Evolutionary conservation across 805 yeast species (phyloP).

Genomic region (Yamadazyma laniorum): DNA sequence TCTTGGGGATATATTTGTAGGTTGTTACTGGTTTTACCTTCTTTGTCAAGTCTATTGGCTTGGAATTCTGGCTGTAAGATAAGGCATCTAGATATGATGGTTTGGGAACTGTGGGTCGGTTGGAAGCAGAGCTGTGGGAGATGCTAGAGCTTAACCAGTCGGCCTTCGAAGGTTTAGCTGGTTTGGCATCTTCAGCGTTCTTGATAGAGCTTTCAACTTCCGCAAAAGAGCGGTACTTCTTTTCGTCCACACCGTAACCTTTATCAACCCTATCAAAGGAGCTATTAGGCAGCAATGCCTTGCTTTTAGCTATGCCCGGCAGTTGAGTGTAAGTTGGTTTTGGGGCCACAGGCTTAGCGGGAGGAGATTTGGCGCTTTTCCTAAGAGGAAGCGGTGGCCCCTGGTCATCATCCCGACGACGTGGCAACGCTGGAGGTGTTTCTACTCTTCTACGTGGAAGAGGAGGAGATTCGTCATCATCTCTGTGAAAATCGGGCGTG

Average conservation of each 20-base stretch:
- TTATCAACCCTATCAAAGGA: background rate
- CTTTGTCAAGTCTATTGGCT: conserved; percentile 2
- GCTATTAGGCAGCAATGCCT: background rate
- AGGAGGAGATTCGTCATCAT: conserved; percentile 8
- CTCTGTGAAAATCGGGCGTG: conserved; percentile 5
- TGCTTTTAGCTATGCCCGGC: background rate
- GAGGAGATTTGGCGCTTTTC: conserved; percentile 3
- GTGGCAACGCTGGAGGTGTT: conserved; percentile 4
- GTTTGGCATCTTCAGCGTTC: conserved; percentile 3
- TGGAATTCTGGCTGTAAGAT: conserved; percentile 13
- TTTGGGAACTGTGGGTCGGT: conserved; percentile 9
- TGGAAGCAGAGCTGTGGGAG: conserved; percentile 3
- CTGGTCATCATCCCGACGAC: conserved; percentile 2
- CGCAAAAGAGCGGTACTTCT: conserved; percentile 18
- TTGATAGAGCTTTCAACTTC: conserved; percentile 22
- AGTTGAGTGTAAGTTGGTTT: background rate
- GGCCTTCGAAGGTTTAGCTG: conserved; percentile 16
- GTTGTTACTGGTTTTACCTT: background rate
- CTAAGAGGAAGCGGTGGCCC: background rate
- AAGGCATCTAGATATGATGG: conserved; percentile 13
- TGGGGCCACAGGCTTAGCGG: conserved; percentile 13
- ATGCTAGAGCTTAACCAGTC: conserved; percentile 12
- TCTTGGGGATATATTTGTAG: background rate
- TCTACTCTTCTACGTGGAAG: conserved; percentile 10
- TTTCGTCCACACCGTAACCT: background rate